Evolutionary conservation across 2,329 filamentous ascomycete species (phyloP).

Genomic region (Penicillium polonicum): DNA sequence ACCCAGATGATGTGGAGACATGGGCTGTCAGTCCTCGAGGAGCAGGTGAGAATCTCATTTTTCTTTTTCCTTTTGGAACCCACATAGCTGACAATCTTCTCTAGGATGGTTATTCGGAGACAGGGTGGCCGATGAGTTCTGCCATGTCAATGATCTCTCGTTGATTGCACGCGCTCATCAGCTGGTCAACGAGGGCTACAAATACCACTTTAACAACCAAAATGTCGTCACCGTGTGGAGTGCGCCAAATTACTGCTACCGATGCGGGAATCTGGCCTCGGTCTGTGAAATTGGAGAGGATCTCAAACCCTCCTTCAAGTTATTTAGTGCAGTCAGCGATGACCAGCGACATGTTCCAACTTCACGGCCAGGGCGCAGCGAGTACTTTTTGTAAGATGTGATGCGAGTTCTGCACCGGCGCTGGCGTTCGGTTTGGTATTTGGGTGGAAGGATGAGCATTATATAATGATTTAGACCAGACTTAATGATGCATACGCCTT

Average conservation of each 20-base stretch:
- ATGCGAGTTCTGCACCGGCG: constrained; percentile 32
- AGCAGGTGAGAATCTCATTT: constrained; percentile 52
- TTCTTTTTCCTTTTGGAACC: constrained; percentile 37
- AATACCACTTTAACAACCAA: constrained; percentile 93
- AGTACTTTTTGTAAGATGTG: constrained; percentile 48
- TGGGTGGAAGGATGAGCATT: constrained; percentile 28
- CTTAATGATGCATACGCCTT: constrained; percentile 30
- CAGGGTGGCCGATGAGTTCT: constrained; percentile 73
- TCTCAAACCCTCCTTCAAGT: constrained; percentile 79
- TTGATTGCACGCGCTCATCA: constrained; percentile 73
- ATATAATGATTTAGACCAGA: constrained; percentile 39
- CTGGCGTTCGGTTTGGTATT: constrained; percentile 33
- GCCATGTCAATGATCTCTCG: constrained; percentile 70
- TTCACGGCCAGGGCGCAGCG: constrained; percentile 47
- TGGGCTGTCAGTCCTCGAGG: constrained; percentile 69
- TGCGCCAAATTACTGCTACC: constrained; percentile 94
- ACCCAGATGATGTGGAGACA: constrained; percentile 69
- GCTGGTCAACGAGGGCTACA: constrained; percentile 74
- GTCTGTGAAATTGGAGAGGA: constrained; percentile 90
- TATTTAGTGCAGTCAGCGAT: constrained; percentile 49
- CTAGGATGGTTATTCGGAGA: constrained; percentile 63
- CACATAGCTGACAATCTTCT: constrained; percentile 2
- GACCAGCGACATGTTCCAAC: constrained; percentile 48
- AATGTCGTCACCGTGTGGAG: constrained; percentile 80
- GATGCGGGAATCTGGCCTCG: constrained; percentile 85